A percentile compares a stretch with the other conserved stretches of the same genome.
phyloP scores from a whole-genome alignment of 2,329 filamentous ascomycete genomes.

The Zymoseptoria passerinii region DNA sequence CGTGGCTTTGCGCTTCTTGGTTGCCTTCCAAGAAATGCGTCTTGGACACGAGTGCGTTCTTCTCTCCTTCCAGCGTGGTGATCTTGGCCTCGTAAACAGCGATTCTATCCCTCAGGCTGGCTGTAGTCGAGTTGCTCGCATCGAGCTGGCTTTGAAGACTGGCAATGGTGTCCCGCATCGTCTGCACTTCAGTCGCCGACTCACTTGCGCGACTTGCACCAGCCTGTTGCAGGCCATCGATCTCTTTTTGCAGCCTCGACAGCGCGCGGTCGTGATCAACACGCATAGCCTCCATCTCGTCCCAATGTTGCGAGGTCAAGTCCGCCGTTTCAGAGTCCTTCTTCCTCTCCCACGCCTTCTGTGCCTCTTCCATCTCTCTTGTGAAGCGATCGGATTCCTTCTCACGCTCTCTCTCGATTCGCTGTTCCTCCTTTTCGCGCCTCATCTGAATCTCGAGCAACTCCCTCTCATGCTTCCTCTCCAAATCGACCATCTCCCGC shows the following conservation, averaged over 20 bases:
- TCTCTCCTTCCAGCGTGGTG: conserved; percentile 62
- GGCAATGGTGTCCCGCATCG: conserved; percentile 20
- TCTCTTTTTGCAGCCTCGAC: conserved; percentile 50
- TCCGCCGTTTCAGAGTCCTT: conserved; percentile 48
- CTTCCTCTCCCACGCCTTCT: conserved; percentile 35
- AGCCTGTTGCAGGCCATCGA: conserved; percentile 43
- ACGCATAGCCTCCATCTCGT: conserved; percentile 58
- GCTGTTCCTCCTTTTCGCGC: conserved; percentile 23
- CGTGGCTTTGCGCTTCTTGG: conserved; percentile 78
- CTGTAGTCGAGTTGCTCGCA: conserved; percentile 52
- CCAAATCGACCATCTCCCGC: conserved; percentile 24
- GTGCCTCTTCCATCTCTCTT: conserved; percentile 42
- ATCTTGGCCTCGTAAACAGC: conserved; percentile 42
- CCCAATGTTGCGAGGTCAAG: conserved; percentile 53
- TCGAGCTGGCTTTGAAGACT: conserved; percentile 20
- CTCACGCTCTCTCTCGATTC: conserved; percentile 35
- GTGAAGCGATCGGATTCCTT: conserved; percentile 49
- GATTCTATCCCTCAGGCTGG: conserved; percentile 48
- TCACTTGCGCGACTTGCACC: conserved; percentile 48
- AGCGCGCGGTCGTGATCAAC: conserved; percentile 57
- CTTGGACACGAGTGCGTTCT: conserved; percentile 68
- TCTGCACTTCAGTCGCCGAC: conserved; percentile 42
- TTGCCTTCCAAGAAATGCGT: conserved; percentile 86
- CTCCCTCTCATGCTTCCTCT: conserved; percentile 23
- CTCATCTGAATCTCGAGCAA: conserved; percentile 19